Evolutionary conservation across 2,329 filamentous ascomycete species (phyloP).

Genomic region (Colletotrichum sp.): DNA sequence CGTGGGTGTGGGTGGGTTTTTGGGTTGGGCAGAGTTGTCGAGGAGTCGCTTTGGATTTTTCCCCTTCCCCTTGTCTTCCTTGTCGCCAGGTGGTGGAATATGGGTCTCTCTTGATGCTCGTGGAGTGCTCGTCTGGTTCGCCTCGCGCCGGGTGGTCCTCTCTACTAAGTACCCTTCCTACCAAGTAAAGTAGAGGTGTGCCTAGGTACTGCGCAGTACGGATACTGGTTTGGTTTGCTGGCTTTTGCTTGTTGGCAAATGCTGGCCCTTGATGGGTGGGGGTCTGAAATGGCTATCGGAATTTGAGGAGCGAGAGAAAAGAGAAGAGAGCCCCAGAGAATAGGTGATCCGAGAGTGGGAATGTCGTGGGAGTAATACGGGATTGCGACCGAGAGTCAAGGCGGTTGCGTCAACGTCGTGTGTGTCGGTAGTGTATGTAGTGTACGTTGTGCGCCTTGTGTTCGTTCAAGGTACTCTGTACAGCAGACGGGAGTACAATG

Average conservation of each 20-base stretch:
- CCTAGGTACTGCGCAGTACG: not conserved
- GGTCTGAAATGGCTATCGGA: slow-evolving; percentile 14
- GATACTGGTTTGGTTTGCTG: not conserved
- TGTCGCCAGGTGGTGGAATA: not conserved
- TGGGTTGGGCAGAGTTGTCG: slow-evolving; percentile 25
- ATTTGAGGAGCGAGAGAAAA: slow-evolving; percentile 17
- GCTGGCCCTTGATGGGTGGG: slow-evolving; percentile 8
- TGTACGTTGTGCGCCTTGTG: not conserved
- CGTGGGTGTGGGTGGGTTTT: slow-evolving; percentile 20
- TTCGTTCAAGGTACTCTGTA: not conserved
- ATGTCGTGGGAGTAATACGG: slow-evolving; percentile 19
- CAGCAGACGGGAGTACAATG: not conserved
- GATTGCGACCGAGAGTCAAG: slow-evolving; percentile 7
- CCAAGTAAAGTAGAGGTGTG: not conserved
- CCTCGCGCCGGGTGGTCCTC: not conserved
- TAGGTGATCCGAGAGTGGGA: slow-evolving; percentile 11
- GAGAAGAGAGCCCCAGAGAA: slow-evolving; percentile 15
- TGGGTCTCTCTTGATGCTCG: not conserved
- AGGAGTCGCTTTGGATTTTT: not conserved
- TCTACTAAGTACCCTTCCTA: not conserved
- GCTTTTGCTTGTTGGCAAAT: not conserved
- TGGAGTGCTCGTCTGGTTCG: not conserved
- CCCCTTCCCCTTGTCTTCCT: not conserved
- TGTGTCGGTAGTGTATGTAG: not conserved
- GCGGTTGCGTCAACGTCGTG: slow-evolving; percentile 12